Percentiles rank a stretch among this genome's conserved stretches.
These are phyloP conservation scores for Suillus sp. DNA, from an alignment of 768 basidiomycete genomes.

Conservation along the genomic window DNA sequence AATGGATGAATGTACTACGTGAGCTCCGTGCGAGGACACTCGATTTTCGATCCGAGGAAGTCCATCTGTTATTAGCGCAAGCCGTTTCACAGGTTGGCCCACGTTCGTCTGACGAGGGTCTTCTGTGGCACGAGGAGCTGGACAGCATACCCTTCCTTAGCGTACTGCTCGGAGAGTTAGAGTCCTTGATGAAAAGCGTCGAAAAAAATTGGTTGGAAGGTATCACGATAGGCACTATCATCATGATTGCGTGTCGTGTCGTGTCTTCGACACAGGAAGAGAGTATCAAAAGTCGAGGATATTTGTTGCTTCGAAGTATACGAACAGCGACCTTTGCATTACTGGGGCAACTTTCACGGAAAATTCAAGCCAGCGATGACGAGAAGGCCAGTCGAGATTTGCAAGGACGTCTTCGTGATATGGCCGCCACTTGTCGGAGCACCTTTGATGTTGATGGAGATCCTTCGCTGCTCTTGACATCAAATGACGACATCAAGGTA, in stretches of 20 bases:
- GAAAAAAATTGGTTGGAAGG: slow-evolving; percentile 45
- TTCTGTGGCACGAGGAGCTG: slow-evolving; percentile 46
- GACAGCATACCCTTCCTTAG: slow-evolving; percentile 35
- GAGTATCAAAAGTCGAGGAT: slow-evolving; percentile 20
- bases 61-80: slow-evolving; percentile 47
- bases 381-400: slow-evolving; percentile 19
- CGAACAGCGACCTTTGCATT: slow-evolving; percentile 38
- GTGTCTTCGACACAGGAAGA: slow-evolving; percentile 27
- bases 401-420: slow-evolving; percentile 35
- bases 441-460: slow-evolving; percentile 29
- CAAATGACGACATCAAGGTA: slow-evolving; percentile 25
- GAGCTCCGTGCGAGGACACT: slow-evolving; percentile 43
- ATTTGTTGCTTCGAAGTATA: slow-evolving; percentile 33
- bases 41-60: slow-evolving; percentile 41
- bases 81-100: slow-evolving; percentile 47
- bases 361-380: slow-evolving; percentile 19
- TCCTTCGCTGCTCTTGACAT: slow-evolving; percentile 21
- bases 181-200: slow-evolving; percentile 36
- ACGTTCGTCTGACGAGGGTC: slow-evolving; percentile 14
- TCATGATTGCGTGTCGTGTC: slow-evolving; percentile 39
- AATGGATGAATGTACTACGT: slow-evolving; percentile 53
- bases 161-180: slow-evolving; percentile 39
- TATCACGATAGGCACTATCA: slow-evolving; percentile 35
- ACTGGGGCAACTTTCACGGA: slow-evolving; percentile 34
- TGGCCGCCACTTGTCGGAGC: slow-evolving; percentile 42